These are phyloP conservation scores for Ogataea thermomethanolica DNA, from an alignment of 805 yeast genomes.

Conservation along the genomic window DNA sequence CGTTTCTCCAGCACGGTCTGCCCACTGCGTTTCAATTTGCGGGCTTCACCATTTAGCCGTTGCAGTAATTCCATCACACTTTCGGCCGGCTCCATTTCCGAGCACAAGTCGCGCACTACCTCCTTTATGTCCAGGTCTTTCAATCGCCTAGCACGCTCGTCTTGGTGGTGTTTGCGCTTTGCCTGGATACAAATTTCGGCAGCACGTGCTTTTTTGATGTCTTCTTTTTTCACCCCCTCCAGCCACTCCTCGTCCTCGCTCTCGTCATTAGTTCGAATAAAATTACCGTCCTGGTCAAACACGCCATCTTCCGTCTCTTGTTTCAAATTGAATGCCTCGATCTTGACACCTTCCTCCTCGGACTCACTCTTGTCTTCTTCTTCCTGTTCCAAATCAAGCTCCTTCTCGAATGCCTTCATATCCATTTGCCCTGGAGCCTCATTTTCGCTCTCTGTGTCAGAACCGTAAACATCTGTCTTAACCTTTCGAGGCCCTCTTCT, in stretches of 20 bases:
- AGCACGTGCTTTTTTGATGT: slow-evolving; percentile 24
- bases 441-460: slow-evolving; percentile 20
- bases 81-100: slow-evolving; percentile 53
- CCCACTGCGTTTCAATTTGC: slow-evolving; percentile 15
- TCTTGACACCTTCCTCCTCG: slow-evolving; percentile 31
- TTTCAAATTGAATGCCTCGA: slow-evolving; percentile 62
- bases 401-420: slow-evolving; percentile 36
- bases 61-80: slow-evolving; percentile 54
- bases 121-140: slow-evolving; percentile 1
- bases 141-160: slow-evolving; percentile 15
- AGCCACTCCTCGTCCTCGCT: slow-evolving; percentile 32
- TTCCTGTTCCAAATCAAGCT: slow-evolving; percentile 12
- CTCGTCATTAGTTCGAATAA: slow-evolving; percentile 32
- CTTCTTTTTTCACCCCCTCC: slow-evolving; percentile 16
- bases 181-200: slow-evolving; percentile 24
- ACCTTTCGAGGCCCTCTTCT: slow-evolving; percentile 8
- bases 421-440: slow-evolving; percentile 31
- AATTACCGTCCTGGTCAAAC: slow-evolving; percentile 62
- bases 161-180: slow-evolving; percentile 20
- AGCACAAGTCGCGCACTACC: slow-evolving; percentile 28
- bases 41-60: slow-evolving; percentile 33
- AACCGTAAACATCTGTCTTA: slow-evolving; percentile 19
- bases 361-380: slow-evolving; percentile 8
- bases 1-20: slow-evolving; percentile 7
- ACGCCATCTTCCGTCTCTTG: slow-evolving; percentile 57